Base-by-base conservation (phyloP, 2,329 filamentous ascomycete genomes). In the Fusarium concolor region DNA sequence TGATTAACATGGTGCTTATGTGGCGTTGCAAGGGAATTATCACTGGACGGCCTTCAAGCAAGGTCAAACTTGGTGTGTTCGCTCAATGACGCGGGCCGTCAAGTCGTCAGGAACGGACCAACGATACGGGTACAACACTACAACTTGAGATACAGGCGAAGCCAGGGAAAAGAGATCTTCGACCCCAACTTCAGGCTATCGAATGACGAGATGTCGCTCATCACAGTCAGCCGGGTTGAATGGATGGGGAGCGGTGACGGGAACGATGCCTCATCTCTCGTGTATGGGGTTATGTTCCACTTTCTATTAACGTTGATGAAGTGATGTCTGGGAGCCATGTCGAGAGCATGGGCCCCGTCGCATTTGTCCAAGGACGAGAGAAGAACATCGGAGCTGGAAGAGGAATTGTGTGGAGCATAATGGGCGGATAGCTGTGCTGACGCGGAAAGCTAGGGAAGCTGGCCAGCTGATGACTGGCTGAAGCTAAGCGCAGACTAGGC, bases 1-100 rank as follows among this genome's bases (percentile, higher is more conserved):
- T 65, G 70, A 68, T 68, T 70, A 54, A 51, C 60, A 74, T 64
- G 65, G 61, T 46, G 20, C 53, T 55, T 55, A 52, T 43, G 68
- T 74, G 71, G 71, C 71, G 71, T 42, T 37, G 42, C 28, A 51
- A 28, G 15, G 26, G 33, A 31, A 53, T 37, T 60, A 28, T 54
- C 26, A 73, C 64, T 73, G 71, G 69, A 39, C 35, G 42, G 58
- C 44, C 38, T 12, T 33, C 10, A 35, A 50, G 31, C 37, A 31
- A 49, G 37, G 47, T 37, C 53, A 56, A 72, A 65, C 57, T 72
- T 64, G 57, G 61, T 45, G 38, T 49, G 47, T 44, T 62, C 46
- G 39, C 41, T 54, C n/a, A n/a, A n/a, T n/a, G n/a, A n/a, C n/a
- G n/a, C n/a, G n/a, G n/a, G n/a, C n/a, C n/a, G n/a, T n/a, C n/a